These are phyloP conservation scores for Ustilago tritici DNA, from an alignment of 1,284 basidiomycete genomes.

Conservation along the genomic window DNA sequence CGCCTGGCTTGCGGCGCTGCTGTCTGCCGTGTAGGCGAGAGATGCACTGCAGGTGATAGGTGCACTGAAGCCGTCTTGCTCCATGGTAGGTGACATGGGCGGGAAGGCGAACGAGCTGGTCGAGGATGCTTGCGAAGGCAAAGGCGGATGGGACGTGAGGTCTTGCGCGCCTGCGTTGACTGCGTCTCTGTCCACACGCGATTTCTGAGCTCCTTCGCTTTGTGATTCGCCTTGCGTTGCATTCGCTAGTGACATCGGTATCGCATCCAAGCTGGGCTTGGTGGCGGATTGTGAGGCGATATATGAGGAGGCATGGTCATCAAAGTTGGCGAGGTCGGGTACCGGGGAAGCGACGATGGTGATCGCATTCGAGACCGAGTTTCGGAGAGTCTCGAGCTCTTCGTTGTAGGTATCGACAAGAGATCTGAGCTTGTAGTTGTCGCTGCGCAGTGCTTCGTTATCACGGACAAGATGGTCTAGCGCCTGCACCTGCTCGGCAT, in stretches of 20 bases:
- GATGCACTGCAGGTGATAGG: conserved; percentile 26
- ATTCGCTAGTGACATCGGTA: neutral
- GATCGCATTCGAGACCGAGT: conserved; percentile 31
- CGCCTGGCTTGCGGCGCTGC: conserved; percentile 41
- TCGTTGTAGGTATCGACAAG: conserved; percentile 59
- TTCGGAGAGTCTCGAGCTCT: conserved; percentile 53
- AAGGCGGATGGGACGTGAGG: neutral
- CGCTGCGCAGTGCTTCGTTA: conserved; percentile 50
- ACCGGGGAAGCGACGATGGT: conserved; percentile 29
- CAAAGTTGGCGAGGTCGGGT: conserved; percentile 27
- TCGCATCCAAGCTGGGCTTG: neutral
- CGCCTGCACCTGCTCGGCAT: conserved; percentile 22
- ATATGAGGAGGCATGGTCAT: conserved; percentile 4
- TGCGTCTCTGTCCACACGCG: neutral
- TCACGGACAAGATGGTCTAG: conserved; percentile 46
- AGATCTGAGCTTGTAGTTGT: conserved; percentile 43
- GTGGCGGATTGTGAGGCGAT: neutral
- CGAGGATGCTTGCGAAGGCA: conserved; percentile 16
- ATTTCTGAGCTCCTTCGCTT: neutral
- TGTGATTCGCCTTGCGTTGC: neutral
- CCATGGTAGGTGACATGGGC: conserved; percentile 7
- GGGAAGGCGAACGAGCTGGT: conserved; percentile 28
- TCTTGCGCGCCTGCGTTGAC: neutral
- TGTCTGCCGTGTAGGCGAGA: conserved; percentile 38
- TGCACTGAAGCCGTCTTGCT: neutral